These are phyloP conservation scores for Globisporangium mamillatum DNA, from an alignment of 352 stramenopile genomes.

Conservation along the genomic window DNA sequence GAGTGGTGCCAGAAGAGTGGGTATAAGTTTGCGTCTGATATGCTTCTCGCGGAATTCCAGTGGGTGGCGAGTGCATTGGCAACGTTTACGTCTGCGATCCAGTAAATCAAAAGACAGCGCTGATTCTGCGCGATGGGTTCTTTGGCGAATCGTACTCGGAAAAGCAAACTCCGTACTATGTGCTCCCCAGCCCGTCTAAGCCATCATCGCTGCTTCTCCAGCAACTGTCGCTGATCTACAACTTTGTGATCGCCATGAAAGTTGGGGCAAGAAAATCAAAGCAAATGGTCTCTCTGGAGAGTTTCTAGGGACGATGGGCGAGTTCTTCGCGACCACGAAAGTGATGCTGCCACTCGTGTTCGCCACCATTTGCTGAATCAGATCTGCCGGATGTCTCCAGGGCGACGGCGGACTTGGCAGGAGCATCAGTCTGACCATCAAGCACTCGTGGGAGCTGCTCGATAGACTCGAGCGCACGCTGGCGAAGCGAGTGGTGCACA, in stretches of 20 bases:
- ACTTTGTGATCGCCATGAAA: constrained; percentile 20
- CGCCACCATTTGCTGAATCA: constrained; percentile 30
- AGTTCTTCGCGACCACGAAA: constrained; percentile 24
- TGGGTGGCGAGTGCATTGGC: constrained; percentile 16
- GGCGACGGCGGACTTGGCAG: constrained; percentile 18
- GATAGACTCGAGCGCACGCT: constrained; percentile 19
- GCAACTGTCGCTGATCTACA: constrained; percentile 25
- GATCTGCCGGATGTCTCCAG: constrained; percentile 28
- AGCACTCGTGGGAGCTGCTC: constrained; percentile 21
- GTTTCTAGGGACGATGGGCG: constrained; percentile 24
- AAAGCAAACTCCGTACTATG: constrained; percentile 20
- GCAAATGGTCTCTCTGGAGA: not conserved
- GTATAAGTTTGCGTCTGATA: too few species aligned
- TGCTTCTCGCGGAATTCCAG: too few species aligned
- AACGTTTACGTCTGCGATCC: constrained; percentile 24
- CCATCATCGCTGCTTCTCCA: constrained; percentile 20
- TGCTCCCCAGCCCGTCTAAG: constrained; percentile 17
- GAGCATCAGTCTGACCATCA: constrained; percentile 25
- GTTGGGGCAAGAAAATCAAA: too few species aligned
- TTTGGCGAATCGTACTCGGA: constrained; percentile 23
- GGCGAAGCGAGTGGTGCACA: constrained; percentile 19
- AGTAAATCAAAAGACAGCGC: not conserved
- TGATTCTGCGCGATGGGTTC: constrained; percentile 20
- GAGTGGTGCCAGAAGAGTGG: too few species aligned
- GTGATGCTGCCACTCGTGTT: constrained; percentile 29